Conservation (phyloP, 2,329 filamentous ascomycete species). For the Aspergillus sp. region DNA sequence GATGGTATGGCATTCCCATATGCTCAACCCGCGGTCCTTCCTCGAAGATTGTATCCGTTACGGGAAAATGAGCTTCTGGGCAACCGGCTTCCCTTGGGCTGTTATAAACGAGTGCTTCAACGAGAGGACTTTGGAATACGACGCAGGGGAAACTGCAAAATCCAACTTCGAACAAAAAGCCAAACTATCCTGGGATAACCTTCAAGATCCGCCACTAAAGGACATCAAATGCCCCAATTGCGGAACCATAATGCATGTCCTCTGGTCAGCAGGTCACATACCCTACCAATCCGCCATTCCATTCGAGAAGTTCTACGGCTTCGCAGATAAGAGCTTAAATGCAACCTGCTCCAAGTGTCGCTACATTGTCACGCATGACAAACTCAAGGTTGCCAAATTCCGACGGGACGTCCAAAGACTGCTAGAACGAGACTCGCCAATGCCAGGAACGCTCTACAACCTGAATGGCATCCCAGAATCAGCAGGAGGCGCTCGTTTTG, state of each 20-base stretch:
- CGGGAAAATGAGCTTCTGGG: slow-evolving; percentile 53
- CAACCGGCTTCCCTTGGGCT: slow-evolving; percentile 60
- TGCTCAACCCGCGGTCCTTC: slow-evolving; percentile 69
- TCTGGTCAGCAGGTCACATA: slow-evolving; percentile 51
- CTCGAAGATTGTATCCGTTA: slow-evolving; percentile 64
- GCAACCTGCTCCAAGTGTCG: slow-evolving; percentile 48
- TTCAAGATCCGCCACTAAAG: slow-evolving; percentile 46
- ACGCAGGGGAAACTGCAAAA: slow-evolving; percentile 39
- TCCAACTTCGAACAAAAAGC: slow-evolving; percentile 45
- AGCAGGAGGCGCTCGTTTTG: not conserved
- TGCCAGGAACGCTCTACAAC: slow-evolving; percentile 63
- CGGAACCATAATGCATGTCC: slow-evolving; percentile 34
- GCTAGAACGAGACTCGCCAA: slow-evolving; percentile 43
- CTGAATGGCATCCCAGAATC: slow-evolving; percentile 46
- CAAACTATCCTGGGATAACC: slow-evolving; percentile 53
- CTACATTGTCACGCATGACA: slow-evolving; percentile 48
- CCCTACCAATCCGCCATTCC: slow-evolving; percentile 13
- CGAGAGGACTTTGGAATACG: slow-evolving; percentile 51
- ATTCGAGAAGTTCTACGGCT: slow-evolving; percentile 23
- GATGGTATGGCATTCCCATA: slow-evolving; percentile 74
- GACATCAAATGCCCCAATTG: slow-evolving; percentile 53
- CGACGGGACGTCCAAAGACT: slow-evolving; percentile 49
- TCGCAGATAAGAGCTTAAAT: slow-evolving; percentile 42
- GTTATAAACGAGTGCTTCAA: slow-evolving; percentile 54
- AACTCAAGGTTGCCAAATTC: slow-evolving; percentile 58